Evolutionary conservation across 2,329 filamentous ascomycete genomes (phyloP), one percentile per base, ranked within the genome.

Genomic region (Volutella citrinella): DNA sequence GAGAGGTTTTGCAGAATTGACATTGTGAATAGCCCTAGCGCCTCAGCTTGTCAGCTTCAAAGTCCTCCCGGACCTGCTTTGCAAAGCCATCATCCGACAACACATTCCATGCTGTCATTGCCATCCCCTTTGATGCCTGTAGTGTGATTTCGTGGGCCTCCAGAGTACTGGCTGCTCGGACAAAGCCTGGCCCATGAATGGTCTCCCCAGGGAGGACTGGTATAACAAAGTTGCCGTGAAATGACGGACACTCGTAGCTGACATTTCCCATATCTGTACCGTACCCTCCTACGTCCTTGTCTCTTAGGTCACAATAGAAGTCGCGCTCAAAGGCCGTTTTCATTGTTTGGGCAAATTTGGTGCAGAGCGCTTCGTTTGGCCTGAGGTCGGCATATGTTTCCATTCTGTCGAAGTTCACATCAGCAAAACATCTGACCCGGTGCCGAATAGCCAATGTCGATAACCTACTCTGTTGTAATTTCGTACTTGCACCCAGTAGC

Each of bases 191-290:
- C 6, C 18, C 10, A 27, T 34, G 31, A 18, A 34, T 28, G 31
- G 8, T 34, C 10, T 34, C 31, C 23, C 31, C 31, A 9, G 31
- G 24, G 10, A 27, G 31, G 12, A 28, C 31, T 11, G 24, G 31
- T 13, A 34, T 14, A 12, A 13, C 20, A 15, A 27, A 34, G 9
- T 5, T 28, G 10, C 18, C 31, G 14, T 34, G 31, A 13, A 34
- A 34, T 11, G 31, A 34, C 9, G 31, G 31, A 12, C 31, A 34
- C 23, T 34, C 31, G 10, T 34, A 34, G 13, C 31, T 27, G 6
- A 34, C 31, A 20, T 35, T 35, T 5, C 31, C 31, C 31, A 34
- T 34, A 27, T 34, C 31, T 6, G 31, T 34, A 15, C 31, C 18
- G 11, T 34, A 34, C 7, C 31, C 25, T 12, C 31, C 31, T 11